phyloP scores from a whole-genome alignment of 768 basidiomycete species.

The Mycena floridula region DNA sequence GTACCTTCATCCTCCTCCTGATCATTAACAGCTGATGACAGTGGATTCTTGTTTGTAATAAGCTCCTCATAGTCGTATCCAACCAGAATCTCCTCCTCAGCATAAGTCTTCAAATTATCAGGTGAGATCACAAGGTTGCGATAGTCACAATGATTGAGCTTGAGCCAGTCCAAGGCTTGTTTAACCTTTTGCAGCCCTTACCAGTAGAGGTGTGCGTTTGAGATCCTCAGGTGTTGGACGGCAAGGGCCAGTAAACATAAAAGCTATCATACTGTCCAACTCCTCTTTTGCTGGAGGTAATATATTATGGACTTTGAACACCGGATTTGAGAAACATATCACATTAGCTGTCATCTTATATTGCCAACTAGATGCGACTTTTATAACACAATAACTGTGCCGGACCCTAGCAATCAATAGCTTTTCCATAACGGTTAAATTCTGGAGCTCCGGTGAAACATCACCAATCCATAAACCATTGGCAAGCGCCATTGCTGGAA shows the following conservation, averaged over 20 bases:
- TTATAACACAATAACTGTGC: constrained; percentile 4
- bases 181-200: constrained; percentile 14
- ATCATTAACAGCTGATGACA: constrained; percentile 11
- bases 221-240: constrained; percentile 11
- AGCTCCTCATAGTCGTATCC: constrained; percentile 7
- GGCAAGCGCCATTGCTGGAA: constrained; percentile 11
- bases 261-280: constrained; percentile 5
- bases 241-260: constrained; percentile 9
- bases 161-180: constrained; percentile 20
- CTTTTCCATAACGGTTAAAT: constrained; percentile 10
- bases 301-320: constrained; percentile 11
- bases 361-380: constrained; percentile 6
- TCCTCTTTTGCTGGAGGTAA: constrained; percentile 12
- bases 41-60: constrained; percentile 6
- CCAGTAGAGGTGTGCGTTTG: constrained; percentile 15
- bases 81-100: constrained; percentile 9
- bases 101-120: constrained; percentile 11
- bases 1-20: constrained; percentile 15
- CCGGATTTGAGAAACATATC: constrained; percentile 2
- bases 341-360: constrained; percentile 19
- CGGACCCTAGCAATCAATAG: constrained; percentile 8
- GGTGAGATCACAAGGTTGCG: constrained; percentile 15
- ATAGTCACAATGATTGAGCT: constrained; percentile 21
- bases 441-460: constrained; percentile 10
- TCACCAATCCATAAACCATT: constrained; percentile 22